Conservation (phyloP, 495 filamentous ascomycete genomes). For the Talaromyces stipitatus region DNA sequence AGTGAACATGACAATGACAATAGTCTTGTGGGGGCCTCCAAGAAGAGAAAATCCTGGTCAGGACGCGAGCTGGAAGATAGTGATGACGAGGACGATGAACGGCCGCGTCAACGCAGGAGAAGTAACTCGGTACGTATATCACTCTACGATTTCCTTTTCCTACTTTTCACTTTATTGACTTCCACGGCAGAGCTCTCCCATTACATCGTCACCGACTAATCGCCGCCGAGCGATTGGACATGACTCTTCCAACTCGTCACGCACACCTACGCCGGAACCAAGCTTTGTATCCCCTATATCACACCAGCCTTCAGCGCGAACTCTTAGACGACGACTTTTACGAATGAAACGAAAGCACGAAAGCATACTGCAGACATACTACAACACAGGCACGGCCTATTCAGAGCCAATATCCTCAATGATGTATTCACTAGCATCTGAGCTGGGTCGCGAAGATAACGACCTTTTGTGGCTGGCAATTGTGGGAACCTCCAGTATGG, state of each 20-base stretch:
- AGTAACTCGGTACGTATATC: conserved; percentile 69
- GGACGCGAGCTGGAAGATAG: conserved; percentile 64
- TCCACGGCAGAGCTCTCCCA: conserved; percentile 49
- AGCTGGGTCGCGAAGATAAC: conserved; percentile 93
- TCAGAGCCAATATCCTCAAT: conserved; percentile 91
- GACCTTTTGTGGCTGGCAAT: conserved; percentile 92
- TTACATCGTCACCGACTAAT: conserved; percentile 41
- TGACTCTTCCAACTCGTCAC: conserved; percentile 40
- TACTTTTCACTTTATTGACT: conserved; percentile 18
- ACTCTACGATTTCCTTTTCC: not conserved
- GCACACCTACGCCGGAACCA: conserved; percentile 35
- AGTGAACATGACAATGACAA: conserved; percentile 30
- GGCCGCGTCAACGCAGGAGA: conserved; percentile 69
- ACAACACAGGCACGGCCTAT: conserved; percentile 78
- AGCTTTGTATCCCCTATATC: conserved; percentile 50
- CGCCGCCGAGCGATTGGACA: conserved; percentile 22
- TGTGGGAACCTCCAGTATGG: conserved; percentile 83
- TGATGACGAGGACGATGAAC: conserved; percentile 57
- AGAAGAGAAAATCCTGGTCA: conserved; percentile 83
- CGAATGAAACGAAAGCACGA: conserved; percentile 72
- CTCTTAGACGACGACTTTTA: conserved; percentile 64
- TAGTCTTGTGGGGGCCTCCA: conserved; percentile 25
- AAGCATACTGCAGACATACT: conserved; percentile 65
- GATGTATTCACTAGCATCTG: conserved; percentile 88
- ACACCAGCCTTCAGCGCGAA: conserved; percentile 55